phyloP scores from a whole-genome alignment of 345 rosid species.

The Anastatica hierochuntica region DNA sequence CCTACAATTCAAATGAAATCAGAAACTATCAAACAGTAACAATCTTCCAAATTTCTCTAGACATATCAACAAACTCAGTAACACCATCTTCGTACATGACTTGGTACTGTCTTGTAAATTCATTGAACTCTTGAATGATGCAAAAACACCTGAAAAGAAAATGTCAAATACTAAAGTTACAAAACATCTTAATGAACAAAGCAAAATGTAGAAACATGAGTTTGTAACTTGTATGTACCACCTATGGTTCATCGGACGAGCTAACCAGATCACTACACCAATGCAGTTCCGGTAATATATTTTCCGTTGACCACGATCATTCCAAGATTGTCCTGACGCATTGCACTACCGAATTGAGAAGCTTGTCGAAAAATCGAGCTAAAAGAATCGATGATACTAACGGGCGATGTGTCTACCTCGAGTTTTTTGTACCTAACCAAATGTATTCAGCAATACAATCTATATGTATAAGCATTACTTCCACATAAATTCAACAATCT shows the following conservation, averaged over 20 bases:
- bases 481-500: too few species aligned
- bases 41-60: too few species aligned
- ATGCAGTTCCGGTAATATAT: slow-evolving; percentile 41
- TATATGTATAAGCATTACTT: slow-evolving; percentile 31
- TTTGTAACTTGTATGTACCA: too few species aligned
- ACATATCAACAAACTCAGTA: too few species aligned
- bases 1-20: neutral
- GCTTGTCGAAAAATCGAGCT: slow-evolving; percentile 9
- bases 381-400: slow-evolving; percentile 24
- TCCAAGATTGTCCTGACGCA: slow-evolving; percentile 41
- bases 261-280: slow-evolving; percentile 53
- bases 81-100: slow-evolving; percentile 72
- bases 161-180: neutral
- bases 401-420: slow-evolving; percentile 37
- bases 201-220: neutral
- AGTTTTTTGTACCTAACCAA: slow-evolving; percentile 41
- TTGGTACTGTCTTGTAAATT: slow-evolving; percentile 58
- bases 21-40: too few species aligned
- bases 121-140: slow-evolving; percentile 52
- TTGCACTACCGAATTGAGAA: slow-evolving; percentile 5
- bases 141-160: slow-evolving; percentile 52
- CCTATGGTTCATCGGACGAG: slow-evolving; percentile 43
- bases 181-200: neutral
- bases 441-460: slow-evolving; percentile 2
- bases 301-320: slow-evolving; percentile 20